Evolutionary conservation across 257 asterid species (phyloP).

Genomic region (Nicotiana undulata): DNA sequence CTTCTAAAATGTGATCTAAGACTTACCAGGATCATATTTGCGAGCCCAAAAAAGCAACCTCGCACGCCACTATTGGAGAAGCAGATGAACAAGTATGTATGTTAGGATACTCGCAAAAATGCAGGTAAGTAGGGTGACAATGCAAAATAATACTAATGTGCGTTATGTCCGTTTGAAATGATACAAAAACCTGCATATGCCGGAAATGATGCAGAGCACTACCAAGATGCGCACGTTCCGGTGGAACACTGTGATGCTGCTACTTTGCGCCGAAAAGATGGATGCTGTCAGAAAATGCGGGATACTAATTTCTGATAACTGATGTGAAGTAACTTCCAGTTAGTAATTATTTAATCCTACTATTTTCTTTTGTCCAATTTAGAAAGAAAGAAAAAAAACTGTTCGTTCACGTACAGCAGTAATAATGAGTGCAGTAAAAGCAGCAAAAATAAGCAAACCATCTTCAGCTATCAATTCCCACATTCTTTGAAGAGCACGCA

Average conservation of each 20-base stretch:
- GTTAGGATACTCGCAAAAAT: neutral
- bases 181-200: conserved; percentile 72
- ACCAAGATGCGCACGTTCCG: conserved; percentile 63
- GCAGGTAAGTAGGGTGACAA: neutral
- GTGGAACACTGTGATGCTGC: conserved; percentile 51
- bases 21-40: conserved; percentile 96
- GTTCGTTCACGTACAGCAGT: conserved; percentile 45
- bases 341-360: neutral
- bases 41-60: conserved; percentile 78
- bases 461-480: conserved; percentile 82
- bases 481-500: conserved; percentile 66
- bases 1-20: neutral
- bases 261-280: conserved; percentile 86
- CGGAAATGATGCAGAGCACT: conserved; percentile 58
- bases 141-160: neutral
- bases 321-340: conserved; percentile 25
- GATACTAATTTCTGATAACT: conserved; percentile 85
- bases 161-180: neutral
- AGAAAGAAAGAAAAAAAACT: too few relatives aligned
- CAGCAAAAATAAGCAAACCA: conserved; percentile 72
- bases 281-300: conserved; percentile 88
- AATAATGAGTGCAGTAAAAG: conserved; percentile 61
- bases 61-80: conserved; percentile 61
- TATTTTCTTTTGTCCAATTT: neutral
- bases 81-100: conserved; percentile 21